Percentiles rank a stretch among this genome's conserved stretches.
These are phyloP conservation scores for Aspergillus brunneoviolaceus DNA, from an alignment of 2,329 filamentous ascomycete genomes.

Conservation along the genomic window DNA sequence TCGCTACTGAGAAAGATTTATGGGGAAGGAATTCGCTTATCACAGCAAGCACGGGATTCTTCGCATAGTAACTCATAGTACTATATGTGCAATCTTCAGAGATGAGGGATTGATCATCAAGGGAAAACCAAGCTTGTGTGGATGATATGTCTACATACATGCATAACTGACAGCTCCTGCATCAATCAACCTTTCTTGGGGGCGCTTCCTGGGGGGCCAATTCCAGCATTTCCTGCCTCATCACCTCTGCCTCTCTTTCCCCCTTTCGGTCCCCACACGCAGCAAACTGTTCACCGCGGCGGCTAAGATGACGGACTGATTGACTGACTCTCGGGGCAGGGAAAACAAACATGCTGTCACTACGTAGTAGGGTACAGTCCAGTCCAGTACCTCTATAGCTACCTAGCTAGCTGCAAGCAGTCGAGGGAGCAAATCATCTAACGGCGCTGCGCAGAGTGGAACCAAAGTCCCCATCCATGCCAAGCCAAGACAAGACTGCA, in stretches of 20 bases:
- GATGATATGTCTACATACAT: neutral
- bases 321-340: neutral
- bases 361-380: too few species aligned
- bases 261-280: neutral
- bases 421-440: neutral
- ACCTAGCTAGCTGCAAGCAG: neutral
- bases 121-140: neutral
- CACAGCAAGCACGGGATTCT: neutral
- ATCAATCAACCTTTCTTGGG: neutral
- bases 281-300: neutral
- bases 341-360: neutral
- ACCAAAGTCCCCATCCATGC: slow-evolving; percentile 13
- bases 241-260: neutral
- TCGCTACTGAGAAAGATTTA: neutral
- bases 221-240: slow-evolving; percentile 3
- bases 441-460: slow-evolving; percentile 9
- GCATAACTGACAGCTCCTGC: neutral
- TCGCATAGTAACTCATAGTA: neutral
- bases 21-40: too few species aligned
- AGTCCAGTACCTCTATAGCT: neutral
- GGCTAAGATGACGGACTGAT: neutral
- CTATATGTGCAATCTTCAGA: too few species aligned
- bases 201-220: slow-evolving; percentile 5
- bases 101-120: neutral
- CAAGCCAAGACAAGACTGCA: slow-evolving; percentile 27